Percentiles rank a stretch among this genome's conserved stretches.
These are phyloP conservation scores for Galium porrigens DNA, from an alignment of 305 asterid genomes.

Conservation along the genomic window DNA sequence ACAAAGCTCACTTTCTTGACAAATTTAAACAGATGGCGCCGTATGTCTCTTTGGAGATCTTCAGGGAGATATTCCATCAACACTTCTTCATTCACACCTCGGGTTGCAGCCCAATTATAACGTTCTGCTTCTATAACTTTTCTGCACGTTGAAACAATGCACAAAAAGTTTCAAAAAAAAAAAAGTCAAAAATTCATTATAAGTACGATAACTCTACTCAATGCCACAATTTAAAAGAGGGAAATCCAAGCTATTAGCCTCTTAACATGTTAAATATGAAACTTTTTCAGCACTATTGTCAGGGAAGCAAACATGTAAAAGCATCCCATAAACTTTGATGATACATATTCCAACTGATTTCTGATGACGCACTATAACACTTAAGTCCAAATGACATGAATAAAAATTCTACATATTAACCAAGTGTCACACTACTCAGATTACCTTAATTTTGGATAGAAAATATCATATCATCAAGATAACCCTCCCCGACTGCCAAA, in stretches of 20 bases:
- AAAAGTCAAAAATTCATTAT: neutral
- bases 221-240: neutral
- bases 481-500: neutral
- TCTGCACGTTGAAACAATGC: conserved; percentile 23
- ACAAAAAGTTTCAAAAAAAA: neutral
- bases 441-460: neutral
- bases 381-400: neutral
- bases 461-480: neutral
- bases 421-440: neutral
- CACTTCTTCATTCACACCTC: conserved; percentile 69
- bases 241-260: neutral
- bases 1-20: conserved; percentile 47
- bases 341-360: neutral
- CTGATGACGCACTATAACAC: neutral
- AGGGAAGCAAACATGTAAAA: neutral
- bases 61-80: conserved; percentile 71
- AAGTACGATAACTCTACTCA: neutral
- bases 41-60: conserved; percentile 64
- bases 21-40: conserved; percentile 51
- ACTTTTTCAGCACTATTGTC: neutral
- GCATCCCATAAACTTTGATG: neutral
- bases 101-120: conserved; percentile 70
- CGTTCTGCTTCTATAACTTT: conserved; percentile 63
- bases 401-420: neutral
- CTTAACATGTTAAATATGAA: neutral